Evolutionary conservation across 2,329 filamentous ascomycete species (phyloP), one percentile per base, ranked within the genome.

Genomic region (Cladobotryum protrusum): DNA sequence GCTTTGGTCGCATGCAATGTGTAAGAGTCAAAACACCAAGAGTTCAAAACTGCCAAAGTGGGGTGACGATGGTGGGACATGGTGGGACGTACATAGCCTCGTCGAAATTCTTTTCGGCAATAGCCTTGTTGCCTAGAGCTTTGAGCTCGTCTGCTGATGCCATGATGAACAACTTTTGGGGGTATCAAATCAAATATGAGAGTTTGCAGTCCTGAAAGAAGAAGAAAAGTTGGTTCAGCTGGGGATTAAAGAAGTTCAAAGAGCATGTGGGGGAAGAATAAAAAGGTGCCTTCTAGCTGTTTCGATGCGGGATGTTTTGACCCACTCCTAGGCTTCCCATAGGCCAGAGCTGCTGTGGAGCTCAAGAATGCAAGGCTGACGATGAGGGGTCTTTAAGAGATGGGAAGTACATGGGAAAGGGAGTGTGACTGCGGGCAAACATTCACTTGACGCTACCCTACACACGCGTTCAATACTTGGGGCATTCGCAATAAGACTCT

Each of bases 41-140:
- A 29, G 33, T 47, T 18, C 18, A 37, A 34, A 33, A 46, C 32
- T 36, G 47, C 34, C 32, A 15, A 45, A 33, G 34, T 42, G 37
- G 49, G 34, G 48, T 43, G 42, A 45, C 33, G 24, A n/a, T 32
- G 29, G 33, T 20, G 32, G 12, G 13, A 6, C 15, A 41, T 32
- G 18, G 35, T 35, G 47, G 39, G 50, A 83, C 89, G 72, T 81
- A 97, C 92, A 96, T 83, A 65, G 93, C 93, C 69, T 92, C 89
- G 64, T 90, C 81, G 70, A 96, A 99, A 72, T 97, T 90, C 81
- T 97, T 97, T 56, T 89, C 90, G 58, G 89, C 86, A 72, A 99
- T 99, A 72, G 95, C 91, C 78, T 95, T 95, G 79, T 99, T 99
- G 77, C 92, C 93, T 68, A 93, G 86, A 64, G 91, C 89, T 79